Evolutionary conservation across 345 rosid genomes (phyloP).

Genomic region (Salix suchowensis): DNA sequence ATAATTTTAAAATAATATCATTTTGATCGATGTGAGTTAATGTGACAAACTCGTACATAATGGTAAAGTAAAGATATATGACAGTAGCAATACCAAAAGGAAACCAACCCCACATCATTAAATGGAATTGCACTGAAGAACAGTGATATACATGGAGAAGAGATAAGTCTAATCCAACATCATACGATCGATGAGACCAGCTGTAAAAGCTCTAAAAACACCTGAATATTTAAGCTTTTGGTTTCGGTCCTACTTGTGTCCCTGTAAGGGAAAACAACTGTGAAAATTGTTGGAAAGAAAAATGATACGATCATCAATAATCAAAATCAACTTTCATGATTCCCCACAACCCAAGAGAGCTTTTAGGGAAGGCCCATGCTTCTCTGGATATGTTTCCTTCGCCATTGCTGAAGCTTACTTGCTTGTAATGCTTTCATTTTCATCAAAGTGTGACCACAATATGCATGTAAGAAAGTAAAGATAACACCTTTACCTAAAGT

Average conservation of each 20-base stretch:
- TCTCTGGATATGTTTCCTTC: not conserved
- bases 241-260: slow-evolving; percentile 17
- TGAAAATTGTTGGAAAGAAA: slow-evolving; percentile 7
- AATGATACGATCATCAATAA: not conserved
- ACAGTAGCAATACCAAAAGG: too few species aligned
- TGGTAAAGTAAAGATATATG: too few species aligned
- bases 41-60: too few species aligned
- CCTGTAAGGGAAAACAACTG: not conserved
- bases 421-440: not conserved
- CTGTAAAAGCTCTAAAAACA: not conserved
- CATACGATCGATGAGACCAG: not conserved
- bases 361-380: slow-evolving; percentile 15
- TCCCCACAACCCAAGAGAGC: slow-evolving; percentile 13
- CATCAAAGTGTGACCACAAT: not conserved
- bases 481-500: not conserved
- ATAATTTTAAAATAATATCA: too few species aligned
- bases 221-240: slow-evolving; percentile 12
- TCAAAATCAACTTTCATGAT: slow-evolving; percentile 19
- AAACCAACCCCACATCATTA: too few species aligned
- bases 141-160: not conserved
- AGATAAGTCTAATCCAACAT: not conserved
- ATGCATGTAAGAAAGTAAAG: not conserved
- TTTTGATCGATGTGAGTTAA: too few species aligned
- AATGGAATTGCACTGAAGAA: too few species aligned
- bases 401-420: not conserved